Conservation (phyloP, 2,329 filamentous ascomycete species). For the Scortechinia acanthostroma region DNA sequence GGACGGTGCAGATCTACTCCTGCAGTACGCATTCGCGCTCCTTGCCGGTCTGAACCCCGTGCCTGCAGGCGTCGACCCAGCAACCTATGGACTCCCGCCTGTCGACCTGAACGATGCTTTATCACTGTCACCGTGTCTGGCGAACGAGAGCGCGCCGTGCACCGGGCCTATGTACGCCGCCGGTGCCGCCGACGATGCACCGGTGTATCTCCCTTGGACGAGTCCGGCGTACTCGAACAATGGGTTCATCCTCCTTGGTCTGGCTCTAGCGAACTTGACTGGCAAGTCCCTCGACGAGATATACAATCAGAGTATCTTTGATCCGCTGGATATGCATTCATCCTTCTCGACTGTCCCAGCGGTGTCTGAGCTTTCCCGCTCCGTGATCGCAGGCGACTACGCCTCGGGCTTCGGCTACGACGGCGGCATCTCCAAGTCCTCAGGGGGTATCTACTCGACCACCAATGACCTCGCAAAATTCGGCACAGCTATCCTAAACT, state of each 20-base stretch:
- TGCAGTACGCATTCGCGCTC: too few species aligned
- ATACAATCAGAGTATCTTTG: conserved; percentile 21
- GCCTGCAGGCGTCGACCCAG: not conserved
- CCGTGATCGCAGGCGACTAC: conserved; percentile 14
- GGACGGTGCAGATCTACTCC: not conserved
- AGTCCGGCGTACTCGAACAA: conserved; percentile 23
- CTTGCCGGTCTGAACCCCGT: too few species aligned
- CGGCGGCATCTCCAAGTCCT: conserved; percentile 6
- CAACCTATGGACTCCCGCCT: not conserved
- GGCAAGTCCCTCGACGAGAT: conserved; percentile 21
- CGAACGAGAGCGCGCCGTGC: not conserved
- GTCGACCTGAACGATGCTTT: too few species aligned
- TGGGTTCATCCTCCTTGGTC: conserved; percentile 22
- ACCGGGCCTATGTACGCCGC: not conserved
- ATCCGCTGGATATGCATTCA: conserved; percentile 25
- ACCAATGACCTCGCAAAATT: conserved; percentile 23
- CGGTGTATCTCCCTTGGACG: conserved; percentile 13
- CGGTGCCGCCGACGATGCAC: conserved; percentile 4
- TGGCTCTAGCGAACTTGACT: conserved; percentile 26
- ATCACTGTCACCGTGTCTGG: too few species aligned
- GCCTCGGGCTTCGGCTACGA: conserved; percentile 13
- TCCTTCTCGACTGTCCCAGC: conserved; percentile 20
- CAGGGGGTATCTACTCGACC: conserved; percentile 15
- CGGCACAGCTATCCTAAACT: conserved; percentile 19
- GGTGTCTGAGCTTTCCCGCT: conserved; percentile 28